Evolutionary conservation across 306 rosid species (phyloP).

Genomic region (Cajanus cajan): DNA sequence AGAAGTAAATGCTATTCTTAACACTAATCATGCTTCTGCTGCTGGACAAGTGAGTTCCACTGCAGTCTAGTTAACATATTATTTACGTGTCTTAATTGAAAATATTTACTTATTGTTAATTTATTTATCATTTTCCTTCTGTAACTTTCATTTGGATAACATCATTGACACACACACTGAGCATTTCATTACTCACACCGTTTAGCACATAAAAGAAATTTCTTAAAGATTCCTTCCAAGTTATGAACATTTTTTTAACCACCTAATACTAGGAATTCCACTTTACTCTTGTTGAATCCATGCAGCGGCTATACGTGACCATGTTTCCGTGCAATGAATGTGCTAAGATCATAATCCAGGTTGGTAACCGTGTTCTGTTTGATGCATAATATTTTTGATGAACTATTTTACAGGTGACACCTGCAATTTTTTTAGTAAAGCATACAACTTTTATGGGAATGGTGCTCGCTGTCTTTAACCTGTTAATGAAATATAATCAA

Average conservation of each 20-base stretch:
- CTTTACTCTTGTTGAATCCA: conserved; percentile 14
- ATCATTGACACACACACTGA: neutral
- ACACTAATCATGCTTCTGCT: conserved; percentile 95
- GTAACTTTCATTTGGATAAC: neutral
- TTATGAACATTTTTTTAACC: neutral
- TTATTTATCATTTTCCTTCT: neutral
- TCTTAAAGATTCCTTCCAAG: neutral
- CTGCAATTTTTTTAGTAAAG: neutral
- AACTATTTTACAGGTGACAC: neutral
- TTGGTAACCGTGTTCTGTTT: conserved; percentile 26
- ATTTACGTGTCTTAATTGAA: neutral
- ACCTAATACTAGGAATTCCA: neutral
- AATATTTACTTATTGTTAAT: neutral
- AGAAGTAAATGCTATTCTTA: conserved; percentile 91
- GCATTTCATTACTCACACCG: neutral
- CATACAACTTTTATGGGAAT: neutral
- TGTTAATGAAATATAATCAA: neutral
- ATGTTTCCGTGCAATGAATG: conserved; percentile 96
- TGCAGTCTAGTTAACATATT: neutral
- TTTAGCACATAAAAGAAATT: neutral
- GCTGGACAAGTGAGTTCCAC: conserved; percentile 76
- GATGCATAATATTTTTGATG: neutral
- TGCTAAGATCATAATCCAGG: conserved; percentile 96
- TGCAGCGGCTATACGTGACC: conserved; percentile 80
- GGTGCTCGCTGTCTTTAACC: neutral